phyloP scores from a whole-genome alignment of 192 early-diverging fungal species.

The Umbelopsis ramanniana region DNA sequence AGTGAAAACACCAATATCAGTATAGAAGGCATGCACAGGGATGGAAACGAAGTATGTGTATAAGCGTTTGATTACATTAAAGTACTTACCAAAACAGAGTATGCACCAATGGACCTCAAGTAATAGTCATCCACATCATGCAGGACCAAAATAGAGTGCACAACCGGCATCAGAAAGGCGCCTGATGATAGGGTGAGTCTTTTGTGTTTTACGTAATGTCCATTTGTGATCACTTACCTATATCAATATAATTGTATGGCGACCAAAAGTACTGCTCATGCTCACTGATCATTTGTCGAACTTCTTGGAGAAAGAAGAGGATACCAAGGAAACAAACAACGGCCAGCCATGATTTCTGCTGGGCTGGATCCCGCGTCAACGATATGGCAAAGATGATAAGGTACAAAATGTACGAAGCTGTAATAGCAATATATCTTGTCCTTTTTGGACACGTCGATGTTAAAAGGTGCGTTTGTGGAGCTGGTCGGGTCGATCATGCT shows the following conservation, averaged over 20 bases:
- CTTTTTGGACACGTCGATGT: not conserved
- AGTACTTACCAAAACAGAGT: not conserved
- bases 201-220: not conserved
- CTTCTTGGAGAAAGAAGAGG: slow-evolving; percentile 12
- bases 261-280: slow-evolving; percentile 15
- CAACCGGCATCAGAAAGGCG: not conserved
- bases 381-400: not conserved
- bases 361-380: not conserved
- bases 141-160: not conserved
- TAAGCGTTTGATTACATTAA: too few relatives aligned
- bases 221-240: not conserved
- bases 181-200: not conserved
- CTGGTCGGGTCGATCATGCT: not conserved
- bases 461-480: too few relatives aligned
- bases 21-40: too few relatives aligned
- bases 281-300: slow-evolving; percentile 15
- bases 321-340: not conserved
- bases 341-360: not conserved
- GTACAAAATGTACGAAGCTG: slow-evolving; percentile 2
- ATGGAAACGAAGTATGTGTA: too few relatives aligned
- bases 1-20: too few relatives aligned
- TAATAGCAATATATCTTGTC: not conserved
- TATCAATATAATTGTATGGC: slow-evolving; percentile 10
- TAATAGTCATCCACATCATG: not conserved
- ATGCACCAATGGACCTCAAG: not conserved